Evolutionary conservation across 2,329 filamentous ascomycete species (phyloP).

Genomic region (Monilinia laxa): DNA sequence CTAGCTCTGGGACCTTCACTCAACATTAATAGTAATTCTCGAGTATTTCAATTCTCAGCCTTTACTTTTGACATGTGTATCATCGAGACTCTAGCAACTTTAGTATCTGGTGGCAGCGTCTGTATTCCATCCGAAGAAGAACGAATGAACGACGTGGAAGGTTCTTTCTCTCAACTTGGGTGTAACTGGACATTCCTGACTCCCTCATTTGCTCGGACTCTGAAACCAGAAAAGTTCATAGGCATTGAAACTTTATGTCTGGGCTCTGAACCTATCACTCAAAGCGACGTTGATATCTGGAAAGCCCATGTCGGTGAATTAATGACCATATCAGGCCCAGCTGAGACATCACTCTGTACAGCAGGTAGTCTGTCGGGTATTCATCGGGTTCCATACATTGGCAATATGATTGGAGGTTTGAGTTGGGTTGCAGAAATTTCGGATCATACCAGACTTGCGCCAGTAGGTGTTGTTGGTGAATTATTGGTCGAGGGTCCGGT

Average conservation of each 20-base stretch:
- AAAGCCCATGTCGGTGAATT: neutral
- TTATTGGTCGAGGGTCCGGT: neutral
- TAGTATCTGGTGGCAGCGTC: conserved; percentile 43
- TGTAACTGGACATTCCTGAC: neutral
- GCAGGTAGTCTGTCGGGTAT: neutral
- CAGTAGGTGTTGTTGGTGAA: neutral
- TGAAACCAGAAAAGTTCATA: neutral
- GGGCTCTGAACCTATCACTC: neutral
- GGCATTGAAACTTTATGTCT: neutral
- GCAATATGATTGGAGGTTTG: neutral
- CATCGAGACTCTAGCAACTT: conserved; percentile 34
- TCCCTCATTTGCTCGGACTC: neutral
- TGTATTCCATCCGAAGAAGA: conserved; percentile 44
- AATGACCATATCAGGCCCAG: neutral
- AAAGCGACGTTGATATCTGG: neutral
- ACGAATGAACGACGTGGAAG: conserved; percentile 36
- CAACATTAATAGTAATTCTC: conserved; percentile 24
- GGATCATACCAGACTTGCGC: neutral
- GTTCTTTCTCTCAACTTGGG: neutral
- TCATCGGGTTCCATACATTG: neutral
- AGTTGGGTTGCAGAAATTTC: neutral
- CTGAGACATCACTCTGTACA: neutral
- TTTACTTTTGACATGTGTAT: conserved; percentile 43
- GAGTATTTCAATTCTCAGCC: conserved; percentile 27
- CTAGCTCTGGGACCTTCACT: conserved; percentile 38